Base-by-base conservation (phyloP, 495 filamentous ascomycete species). In the Penicillium silybi region DNA sequence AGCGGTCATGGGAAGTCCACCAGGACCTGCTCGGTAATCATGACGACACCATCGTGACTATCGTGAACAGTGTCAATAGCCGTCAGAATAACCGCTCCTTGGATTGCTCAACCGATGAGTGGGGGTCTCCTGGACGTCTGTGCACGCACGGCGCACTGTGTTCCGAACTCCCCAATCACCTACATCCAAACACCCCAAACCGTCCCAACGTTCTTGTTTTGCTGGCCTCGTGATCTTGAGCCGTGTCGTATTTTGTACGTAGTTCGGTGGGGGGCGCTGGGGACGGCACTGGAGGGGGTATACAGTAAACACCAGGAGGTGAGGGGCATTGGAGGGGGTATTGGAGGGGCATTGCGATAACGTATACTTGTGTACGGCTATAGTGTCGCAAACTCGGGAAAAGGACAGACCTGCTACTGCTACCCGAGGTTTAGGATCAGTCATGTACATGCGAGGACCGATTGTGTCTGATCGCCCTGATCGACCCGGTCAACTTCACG, bases 51-150 rank as follows among this genome's bases (percentile, higher is more conserved):
- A 20, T 41, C 34, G 54, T 32, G 40, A 50, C 35, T 9, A 38
- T 5, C 4, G 13, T 16, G 3, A 42, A 18, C 19, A 3, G 15
- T 42, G 27, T 54, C 55, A 52, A 62, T 58, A 54, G 55, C 58
- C 55, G 52, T 41, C 34, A 41, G 17, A 20, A 43, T 53, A 53
- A 19, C 49, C 53, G 53, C 38, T 48, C 35, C 44, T 54, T 42
- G 2, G 42, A 44, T 23, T 43, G 7, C 32, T n/a, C n/a, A n/a
- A n/a, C 41, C 26, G 20, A 35, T 16, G 23, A 10, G 29, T 32
- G 29, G 29, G 29, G 29, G 29, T n/a, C n/a, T 38, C 16, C 7
- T 6, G 35, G 40, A 10, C 41, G 32, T 48, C 45, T 48, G 45
- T 48, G 45, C 19, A 38, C 40, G 17, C 27, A 11, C 48, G 41